Base-by-base conservation (phyloP, 345 rosid genomes). In the Iberis pinnata region DNA sequence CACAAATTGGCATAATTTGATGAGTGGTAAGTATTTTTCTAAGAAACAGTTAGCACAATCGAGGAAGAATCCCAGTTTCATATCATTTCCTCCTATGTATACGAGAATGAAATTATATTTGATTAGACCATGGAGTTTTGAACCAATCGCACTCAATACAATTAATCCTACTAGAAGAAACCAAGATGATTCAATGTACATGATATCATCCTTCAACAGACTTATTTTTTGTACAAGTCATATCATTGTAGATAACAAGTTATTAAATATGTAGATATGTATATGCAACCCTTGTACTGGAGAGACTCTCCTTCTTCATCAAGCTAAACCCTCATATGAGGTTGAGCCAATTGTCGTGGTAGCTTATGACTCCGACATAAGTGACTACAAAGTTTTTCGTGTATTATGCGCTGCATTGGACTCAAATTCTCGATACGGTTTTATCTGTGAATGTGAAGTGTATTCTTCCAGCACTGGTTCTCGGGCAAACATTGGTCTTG, bases 371-470 rank as follows among this genome's bases (percentile, higher is more conserved):
- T 54, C 74, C 7, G 15, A 61, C 36, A 71, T 41, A 17, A 52
- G 66, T 26, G 71, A 73, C 3, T 57, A 51, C 65, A 69, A 63
- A 46, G 20, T 73, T 51, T 73, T 73, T 32, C 71, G 66, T 1
- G 55, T 73, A 46, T 65, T 61, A 43, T 36, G 41, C 15, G 7
- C 26, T 16, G 45, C 12, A 1, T 1, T 1, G 37, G 37, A 32
- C 2, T 3, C 2, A 2, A 2, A 12, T 11, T 32, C 2, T 5
- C 3, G 3, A 9, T 38, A 14, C 1, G 43, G 10, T 38, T 2
- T 14, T 1, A 20, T 1, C 14, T 25, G 10, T 11, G 64, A 50
- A 32, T 69, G 72, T 39, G 78, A 69, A 58, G 62, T 73, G 18
- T 73, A 56, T 52, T 65, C 69, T 8, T 73, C 77, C 4, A 65